Evolutionary conservation across 164 flowering plant genomes (phyloP), one percentile per base, ranked within the genome.

Genomic region (Euptelea pleiosperma): DNA sequence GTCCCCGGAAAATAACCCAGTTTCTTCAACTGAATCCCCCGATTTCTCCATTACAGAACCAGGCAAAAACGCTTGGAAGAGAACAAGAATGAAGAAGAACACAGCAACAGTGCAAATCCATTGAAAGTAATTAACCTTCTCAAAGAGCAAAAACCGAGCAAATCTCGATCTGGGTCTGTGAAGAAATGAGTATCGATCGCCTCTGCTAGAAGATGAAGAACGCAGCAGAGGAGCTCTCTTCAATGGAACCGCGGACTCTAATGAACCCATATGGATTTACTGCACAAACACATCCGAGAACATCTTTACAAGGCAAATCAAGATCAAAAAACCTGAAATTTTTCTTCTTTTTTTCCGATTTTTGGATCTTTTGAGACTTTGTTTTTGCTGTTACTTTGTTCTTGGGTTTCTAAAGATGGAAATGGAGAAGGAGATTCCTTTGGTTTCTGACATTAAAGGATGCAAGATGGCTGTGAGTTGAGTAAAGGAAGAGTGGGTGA

Each of bases 151-250:
- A 65, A 85, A 77, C 34, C 95, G 76, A 9, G 91, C 78, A 46
- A 82, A 80, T 74, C 87, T 82, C 66, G 95, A 83, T 82, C 90
- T 85, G 73, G 68, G 75, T 68, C 82, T 82, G 31, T 77, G 81
- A n/a, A 74, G 56, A 61, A 72, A 80, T 0, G 77, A 30, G 49
- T 46, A 57, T 39, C 82, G 71, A 33, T 70, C 79, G 33, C 18
- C 47, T 45, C 72, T 85, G 21, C 61, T 66, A 11, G 68, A 31
- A 19, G 80, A 77, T 0, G 71, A 62, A 63, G 81, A 77, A 49
- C 75, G 87, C 31, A 66, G 64, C 55, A 69, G 62, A 54, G 62
- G 74, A 52, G 81, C 81, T 56, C 79, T 84, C 74, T 84, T 91
- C 68, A 75, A 14, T 30, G 78, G 60, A 64, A 70, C 35, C 70